Evolutionary conservation across 345 rosid species (phyloP).

Genomic region (Schrenkiella parvula): DNA sequence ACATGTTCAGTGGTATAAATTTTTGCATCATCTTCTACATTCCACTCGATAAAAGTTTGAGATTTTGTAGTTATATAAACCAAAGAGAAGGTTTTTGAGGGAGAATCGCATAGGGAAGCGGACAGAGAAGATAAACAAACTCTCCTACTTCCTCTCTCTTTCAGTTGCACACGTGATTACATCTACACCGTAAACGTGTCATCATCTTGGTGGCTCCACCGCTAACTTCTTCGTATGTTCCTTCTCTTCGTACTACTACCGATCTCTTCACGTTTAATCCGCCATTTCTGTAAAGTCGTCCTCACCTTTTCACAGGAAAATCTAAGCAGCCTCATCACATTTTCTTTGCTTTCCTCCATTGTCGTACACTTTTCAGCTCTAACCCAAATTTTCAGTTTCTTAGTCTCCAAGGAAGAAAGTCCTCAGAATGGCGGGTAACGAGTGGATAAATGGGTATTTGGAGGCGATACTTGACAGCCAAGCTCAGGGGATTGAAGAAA

Average conservation of each 20-base stretch:
- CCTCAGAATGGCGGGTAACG: constrained; percentile 74
- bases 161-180: constrained; percentile 9
- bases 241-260: constrained; percentile 9
- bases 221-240: neutral
- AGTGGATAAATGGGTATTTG: constrained; percentile 95
- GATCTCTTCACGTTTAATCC: constrained; percentile 17
- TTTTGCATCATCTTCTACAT: no score
- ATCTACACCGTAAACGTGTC: constrained; percentile 8
- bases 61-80: no score
- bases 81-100: no score
- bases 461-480: constrained; percentile 90
- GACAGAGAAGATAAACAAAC: constrained; percentile 38
- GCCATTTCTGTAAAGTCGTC: constrained; percentile 16
- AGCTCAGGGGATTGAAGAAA: constrained; percentile 56
- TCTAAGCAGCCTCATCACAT: neutral
- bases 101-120: constrained; percentile 63
- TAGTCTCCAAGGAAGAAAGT: constrained; percentile 16
- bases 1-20: no score
- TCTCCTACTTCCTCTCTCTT: neutral
- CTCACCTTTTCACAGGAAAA: neutral
- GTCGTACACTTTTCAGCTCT: neutral
- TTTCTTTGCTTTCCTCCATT: neutral
- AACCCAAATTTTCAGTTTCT: neutral
- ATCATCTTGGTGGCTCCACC: neutral
- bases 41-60: no score